Evolutionary conservation across 2,329 filamentous ascomycete species (phyloP), one percentile per base, ranked within the genome.

Genomic region (Tolypocladium inflatum): DNA sequence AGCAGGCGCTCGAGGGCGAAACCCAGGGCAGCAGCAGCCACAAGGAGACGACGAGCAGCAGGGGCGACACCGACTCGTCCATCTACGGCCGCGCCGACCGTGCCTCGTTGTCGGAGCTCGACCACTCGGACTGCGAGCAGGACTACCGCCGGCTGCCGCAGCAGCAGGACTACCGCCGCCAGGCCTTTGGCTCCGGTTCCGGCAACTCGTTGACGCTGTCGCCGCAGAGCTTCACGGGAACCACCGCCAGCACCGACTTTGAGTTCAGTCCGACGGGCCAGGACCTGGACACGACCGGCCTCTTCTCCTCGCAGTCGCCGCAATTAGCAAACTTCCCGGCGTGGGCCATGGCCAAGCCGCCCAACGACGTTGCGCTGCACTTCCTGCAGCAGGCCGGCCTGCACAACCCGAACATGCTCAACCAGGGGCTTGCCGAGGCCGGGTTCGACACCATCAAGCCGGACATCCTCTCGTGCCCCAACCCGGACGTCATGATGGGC

Each of bases 401-500:
- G 55, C 72, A 76, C 48, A 73, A 74, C 55, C 73, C 78, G 61
- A 71, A 76, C 52, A 70, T 81, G 70, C 69, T 82, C 38, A 77
- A 73, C 56, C 79, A 81, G 59, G 76, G 77, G 3, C 67, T 82
- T 3, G 68, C 82, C 35, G 80, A 81, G 61, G 76, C 76, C 3
- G 78, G 80, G 45, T 81, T 81, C 55, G 77, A 78, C 42, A 79
- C 76, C 33, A 78, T 83, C 63, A 83, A 83, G 71, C 80, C 80
- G 15, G 79, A 82, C 58, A 74, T 80, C 51, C 71, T 83, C 48
- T 77, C 77, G 42, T 79, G 78, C 63, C 70, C 76, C 48, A 80
- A 81, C 56, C 74, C 78, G 1, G 80, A 82, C 51, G 78, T 80
- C 9, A 84, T 84, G 80, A 73, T 83, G 67, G 78, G 80, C 21